phyloP scores from a whole-genome alignment of 1,284 basidiomycete species.

The Sanghuangporus sanghuang region DNA sequence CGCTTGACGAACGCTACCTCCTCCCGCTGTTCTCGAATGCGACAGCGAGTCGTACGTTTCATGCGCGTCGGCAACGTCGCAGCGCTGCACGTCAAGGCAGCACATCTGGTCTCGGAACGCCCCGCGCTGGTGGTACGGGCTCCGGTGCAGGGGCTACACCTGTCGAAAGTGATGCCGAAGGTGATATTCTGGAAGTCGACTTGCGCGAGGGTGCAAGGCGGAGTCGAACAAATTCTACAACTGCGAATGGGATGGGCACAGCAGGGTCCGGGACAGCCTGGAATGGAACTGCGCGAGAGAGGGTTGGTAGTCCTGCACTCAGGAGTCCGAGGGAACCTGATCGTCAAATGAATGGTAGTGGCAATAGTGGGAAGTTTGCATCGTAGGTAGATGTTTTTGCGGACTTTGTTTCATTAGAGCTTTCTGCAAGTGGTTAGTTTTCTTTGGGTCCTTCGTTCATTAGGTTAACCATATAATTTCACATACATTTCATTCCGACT shows the following conservation, averaged over 20 bases:
- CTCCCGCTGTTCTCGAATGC: slow-evolving; percentile 94
- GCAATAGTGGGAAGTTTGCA: slow-evolving; percentile 1
- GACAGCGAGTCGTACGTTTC: slow-evolving; percentile 83
- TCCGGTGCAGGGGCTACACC: slow-evolving; percentile 1
- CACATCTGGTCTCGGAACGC: background rate
- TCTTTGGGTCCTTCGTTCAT: background rate
- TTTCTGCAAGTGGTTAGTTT: background rate
- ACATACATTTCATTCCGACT: background rate
- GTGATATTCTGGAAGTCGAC: slow-evolving; percentile 13
- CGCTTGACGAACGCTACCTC: slow-evolving; percentile 91
- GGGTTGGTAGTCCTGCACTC: slow-evolving; percentile 14
- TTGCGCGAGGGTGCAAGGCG: slow-evolving; percentile 2
- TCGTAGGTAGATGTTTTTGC: slow-evolving; percentile 3
- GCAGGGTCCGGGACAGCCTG: background rate
- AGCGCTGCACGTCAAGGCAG: slow-evolving; percentile 22
- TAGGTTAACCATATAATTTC: background rate
- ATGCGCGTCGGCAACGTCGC: slow-evolving; percentile 67
- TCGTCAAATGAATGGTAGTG: background rate
- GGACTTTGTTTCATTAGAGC: background rate
- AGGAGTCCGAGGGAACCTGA: slow-evolving; percentile 14
- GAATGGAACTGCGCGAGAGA: slow-evolving; percentile 7
- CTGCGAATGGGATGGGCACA: background rate
- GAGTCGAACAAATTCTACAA: background rate
- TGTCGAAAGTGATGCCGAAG: slow-evolving; percentile 13
- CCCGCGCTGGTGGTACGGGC: background rate